phyloP scores from a whole-genome alignment of 305 asterid genomes.

The Fraxinus baroniana region DNA sequence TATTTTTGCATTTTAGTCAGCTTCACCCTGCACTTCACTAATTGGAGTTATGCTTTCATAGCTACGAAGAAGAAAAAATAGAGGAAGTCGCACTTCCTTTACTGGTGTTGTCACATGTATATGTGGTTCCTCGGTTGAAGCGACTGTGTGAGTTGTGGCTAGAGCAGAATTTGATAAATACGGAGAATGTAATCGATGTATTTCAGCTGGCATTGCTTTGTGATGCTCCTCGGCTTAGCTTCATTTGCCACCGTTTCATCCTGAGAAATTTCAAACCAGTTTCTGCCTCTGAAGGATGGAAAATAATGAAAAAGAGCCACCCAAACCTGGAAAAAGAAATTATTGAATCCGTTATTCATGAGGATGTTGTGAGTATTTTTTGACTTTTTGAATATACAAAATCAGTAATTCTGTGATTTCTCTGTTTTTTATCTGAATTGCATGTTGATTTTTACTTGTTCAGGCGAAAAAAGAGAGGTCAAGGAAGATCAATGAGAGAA shows the following conservation, averaged over 20 bases:
- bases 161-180: slow-evolving; percentile 48
- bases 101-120: slow-evolving; percentile 74
- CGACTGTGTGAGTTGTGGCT: slow-evolving; percentile 62
- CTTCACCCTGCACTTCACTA: not conserved
- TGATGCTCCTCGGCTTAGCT: slow-evolving; percentile 76
- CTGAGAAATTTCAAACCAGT: slow-evolving; percentile 61
- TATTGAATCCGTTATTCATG: slow-evolving; percentile 39
- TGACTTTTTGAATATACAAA: not conserved
- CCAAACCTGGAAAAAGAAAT: slow-evolving; percentile 70
- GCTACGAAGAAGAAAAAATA: slow-evolving; percentile 74
- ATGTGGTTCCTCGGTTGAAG: slow-evolving; percentile 61
- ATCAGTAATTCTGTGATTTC: not conserved
- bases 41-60: slow-evolving; percentile 24
- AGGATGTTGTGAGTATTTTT: slow-evolving; percentile 51
- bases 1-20: not conserved
- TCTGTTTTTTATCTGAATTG: not conserved
- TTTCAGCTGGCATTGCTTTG: slow-evolving; percentile 87
- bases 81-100: slow-evolving; percentile 60
- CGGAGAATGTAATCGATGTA: slow-evolving; percentile 65
- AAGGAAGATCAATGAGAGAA: slow-evolving; percentile 56
- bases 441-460: not conserved
- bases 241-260: slow-evolving; percentile 65
- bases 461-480: slow-evolving; percentile 53
- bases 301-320: slow-evolving; percentile 79
- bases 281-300: slow-evolving; percentile 74